Evolutionary conservation across 2,329 filamentous ascomycete genomes (phyloP).

Genomic region (Hypomyces perniciosus): DNA sequence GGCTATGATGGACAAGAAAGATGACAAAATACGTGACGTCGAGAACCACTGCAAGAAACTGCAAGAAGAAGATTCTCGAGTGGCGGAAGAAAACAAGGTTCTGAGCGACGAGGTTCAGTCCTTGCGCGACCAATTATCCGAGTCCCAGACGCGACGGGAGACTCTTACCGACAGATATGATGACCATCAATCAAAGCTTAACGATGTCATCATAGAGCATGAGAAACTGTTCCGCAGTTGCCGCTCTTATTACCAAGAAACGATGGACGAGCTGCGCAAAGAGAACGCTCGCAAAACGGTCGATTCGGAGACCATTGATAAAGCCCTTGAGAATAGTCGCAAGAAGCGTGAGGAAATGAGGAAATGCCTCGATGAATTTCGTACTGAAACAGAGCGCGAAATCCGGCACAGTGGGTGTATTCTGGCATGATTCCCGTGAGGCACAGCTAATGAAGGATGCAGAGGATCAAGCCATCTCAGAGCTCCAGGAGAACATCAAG

Average conservation of each 20-base stretch:
- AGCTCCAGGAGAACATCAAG: slow-evolving; percentile 17
- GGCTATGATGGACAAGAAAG: slow-evolving; percentile 16
- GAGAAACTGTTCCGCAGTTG: slow-evolving; percentile 35
- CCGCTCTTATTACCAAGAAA: slow-evolving; percentile 27
- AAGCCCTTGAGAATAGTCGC: slow-evolving; percentile 23
- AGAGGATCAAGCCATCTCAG: slow-evolving; percentile 23
- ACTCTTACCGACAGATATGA: slow-evolving; percentile 29
- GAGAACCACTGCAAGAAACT: slow-evolving; percentile 21
- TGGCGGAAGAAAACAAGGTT: slow-evolving; percentile 20
- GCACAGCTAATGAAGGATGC: not conserved
- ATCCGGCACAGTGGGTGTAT: slow-evolving; percentile 19
- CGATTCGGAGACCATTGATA: slow-evolving; percentile 20
- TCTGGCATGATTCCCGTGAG: not conserved
- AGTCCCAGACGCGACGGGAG: slow-evolving; percentile 17
- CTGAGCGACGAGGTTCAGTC: slow-evolving; percentile 23
- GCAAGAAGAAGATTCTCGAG: slow-evolving; percentile 19
- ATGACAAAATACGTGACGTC: slow-evolving; percentile 19
- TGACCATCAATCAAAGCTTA: slow-evolving; percentile 34
- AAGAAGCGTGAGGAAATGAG: slow-evolving; percentile 29
- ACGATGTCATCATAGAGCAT: slow-evolving; percentile 41
- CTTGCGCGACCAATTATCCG: slow-evolving; percentile 21
- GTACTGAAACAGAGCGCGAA: slow-evolving; percentile 18
- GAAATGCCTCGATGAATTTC: slow-evolving; percentile 24
- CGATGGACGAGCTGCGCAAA: slow-evolving; percentile 28
- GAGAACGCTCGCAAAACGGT: slow-evolving; percentile 23